Conservation (phyloP, 805 yeast species). For the Komagataella phaffii region DNA sequence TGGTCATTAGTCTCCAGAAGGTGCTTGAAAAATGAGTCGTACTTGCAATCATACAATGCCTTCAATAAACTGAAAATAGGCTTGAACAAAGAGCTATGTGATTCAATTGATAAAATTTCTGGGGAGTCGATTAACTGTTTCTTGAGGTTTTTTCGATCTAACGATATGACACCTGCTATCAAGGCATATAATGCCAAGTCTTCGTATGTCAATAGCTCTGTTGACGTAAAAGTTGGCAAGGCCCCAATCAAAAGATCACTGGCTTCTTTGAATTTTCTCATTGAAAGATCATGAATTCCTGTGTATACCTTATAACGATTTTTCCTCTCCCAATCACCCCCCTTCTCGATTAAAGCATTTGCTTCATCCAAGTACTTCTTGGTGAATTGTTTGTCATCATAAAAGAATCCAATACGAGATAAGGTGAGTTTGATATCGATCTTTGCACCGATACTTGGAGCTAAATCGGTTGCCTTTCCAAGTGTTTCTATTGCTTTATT, state of each 20-base stretch:
- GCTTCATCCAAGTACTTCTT: constrained; percentile 63
- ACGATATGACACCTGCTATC: constrained; percentile 72
- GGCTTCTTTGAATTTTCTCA: constrained; percentile 79
- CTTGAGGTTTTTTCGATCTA: constrained; percentile 77
- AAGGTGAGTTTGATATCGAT: constrained; percentile 78
- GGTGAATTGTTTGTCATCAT: constrained; percentile 58
- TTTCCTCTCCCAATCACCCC: constrained; percentile 99
- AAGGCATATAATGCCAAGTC: constrained; percentile 82
- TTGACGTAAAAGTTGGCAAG: constrained; percentile 88
- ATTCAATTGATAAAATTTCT: constrained; percentile 70
- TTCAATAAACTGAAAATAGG: constrained; percentile 77
- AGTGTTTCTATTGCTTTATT: constrained; percentile 53
- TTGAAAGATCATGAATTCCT: constrained; percentile 74
- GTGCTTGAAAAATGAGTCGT: constrained; percentile 62
- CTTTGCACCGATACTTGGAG: constrained; percentile 82
- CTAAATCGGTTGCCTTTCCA: constrained; percentile 59
- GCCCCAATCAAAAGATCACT: constrained; percentile 79
- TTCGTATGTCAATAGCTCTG: constrained; percentile 81
- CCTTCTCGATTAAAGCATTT: constrained; percentile 73
- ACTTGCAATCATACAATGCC: constrained; percentile 81
- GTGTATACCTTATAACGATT: constrained; percentile 85
- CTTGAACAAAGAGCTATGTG: constrained; percentile 57
- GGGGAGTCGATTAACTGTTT: constrained; percentile 84
- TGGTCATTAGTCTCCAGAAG: constrained; percentile 67
- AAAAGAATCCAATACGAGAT: constrained; percentile 82